A percentile compares a stretch with the other conserved stretches of the same genome.
Evolutionary conservation across 2,329 filamentous ascomycete genomes (phyloP).

Genomic region (Scortechinia acanthostroma): DNA sequence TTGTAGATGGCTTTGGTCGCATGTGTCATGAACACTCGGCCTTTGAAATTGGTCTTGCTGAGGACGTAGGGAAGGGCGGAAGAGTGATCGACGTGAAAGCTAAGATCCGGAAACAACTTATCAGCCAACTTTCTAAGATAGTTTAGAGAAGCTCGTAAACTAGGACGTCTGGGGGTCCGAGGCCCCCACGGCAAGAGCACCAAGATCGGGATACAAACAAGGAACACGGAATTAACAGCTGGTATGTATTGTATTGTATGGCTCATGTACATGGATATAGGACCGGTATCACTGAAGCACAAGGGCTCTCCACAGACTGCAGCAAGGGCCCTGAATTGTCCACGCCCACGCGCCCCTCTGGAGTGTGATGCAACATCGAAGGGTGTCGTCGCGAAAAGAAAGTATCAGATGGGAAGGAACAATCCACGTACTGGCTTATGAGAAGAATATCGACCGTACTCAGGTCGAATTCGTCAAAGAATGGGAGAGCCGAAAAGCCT

Average conservation of each 20-base stretch:
- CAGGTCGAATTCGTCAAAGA: constrained; percentile 97
- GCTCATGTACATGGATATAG: not conserved
- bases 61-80: constrained; percentile 95
- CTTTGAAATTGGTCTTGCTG: constrained; percentile 94
- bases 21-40: constrained; percentile 97
- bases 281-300: not conserved
- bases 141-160: too few species aligned
- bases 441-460: constrained; percentile 94
- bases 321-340: too few species aligned
- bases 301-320: not conserved
- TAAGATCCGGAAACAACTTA: too few species aligned
- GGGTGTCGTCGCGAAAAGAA: too few species aligned
- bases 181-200: not conserved
- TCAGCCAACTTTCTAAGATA: too few species aligned
- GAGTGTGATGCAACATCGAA: too few species aligned
- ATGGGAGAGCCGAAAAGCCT: constrained; percentile 84
- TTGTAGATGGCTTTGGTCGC: constrained; percentile 99
- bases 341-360: too few species aligned
- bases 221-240: not conserved
- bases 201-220: not conserved
- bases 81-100: constrained; percentile 98
- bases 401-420: too few species aligned
- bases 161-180: too few species aligned
- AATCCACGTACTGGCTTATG: constrained; percentile 88
- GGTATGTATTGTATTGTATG: not conserved